Conservation (phyloP, 2,329 filamentous ascomycete genomes). For the Tolypocladium amazonense region DNA sequence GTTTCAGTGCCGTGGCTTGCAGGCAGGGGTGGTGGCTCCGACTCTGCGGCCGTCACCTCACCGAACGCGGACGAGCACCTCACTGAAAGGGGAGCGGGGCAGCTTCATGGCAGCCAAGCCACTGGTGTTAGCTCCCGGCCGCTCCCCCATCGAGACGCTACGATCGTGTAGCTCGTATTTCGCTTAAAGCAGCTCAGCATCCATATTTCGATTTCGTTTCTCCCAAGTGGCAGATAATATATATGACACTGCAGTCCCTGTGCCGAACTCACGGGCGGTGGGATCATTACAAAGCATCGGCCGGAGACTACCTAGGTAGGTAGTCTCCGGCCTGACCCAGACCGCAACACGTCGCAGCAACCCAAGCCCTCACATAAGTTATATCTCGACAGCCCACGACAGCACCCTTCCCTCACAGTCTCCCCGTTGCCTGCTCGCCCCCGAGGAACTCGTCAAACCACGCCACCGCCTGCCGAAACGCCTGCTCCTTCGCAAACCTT, state of each 20-base stretch:
- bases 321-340: too few relatives aligned
- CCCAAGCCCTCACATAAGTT: not conserved
- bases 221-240: not conserved
- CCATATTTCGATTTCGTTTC: not conserved
- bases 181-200: not conserved
- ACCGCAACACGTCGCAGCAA: not conserved
- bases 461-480: slow-evolving; percentile 62
- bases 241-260: not conserved
- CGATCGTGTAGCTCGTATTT: not conserved
- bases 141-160: too few relatives aligned
- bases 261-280: too few relatives aligned
- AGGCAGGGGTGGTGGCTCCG: not conserved
- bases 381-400: not conserved
- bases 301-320: too few relatives aligned
- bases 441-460: slow-evolving; percentile 55
- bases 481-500: slow-evolving; percentile 67
- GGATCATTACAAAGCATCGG: too few relatives aligned
- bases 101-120: too few relatives aligned
- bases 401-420: not conserved
- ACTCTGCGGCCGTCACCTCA: too few relatives aligned
- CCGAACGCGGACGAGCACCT: too few relatives aligned
- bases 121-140: too few relatives aligned
- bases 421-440: not conserved
- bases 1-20: not conserved
- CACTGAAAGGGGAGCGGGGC: not conserved